Conservation (phyloP, 2,329 filamentous ascomycete species). For the Sphaerulina populicola region DNA sequence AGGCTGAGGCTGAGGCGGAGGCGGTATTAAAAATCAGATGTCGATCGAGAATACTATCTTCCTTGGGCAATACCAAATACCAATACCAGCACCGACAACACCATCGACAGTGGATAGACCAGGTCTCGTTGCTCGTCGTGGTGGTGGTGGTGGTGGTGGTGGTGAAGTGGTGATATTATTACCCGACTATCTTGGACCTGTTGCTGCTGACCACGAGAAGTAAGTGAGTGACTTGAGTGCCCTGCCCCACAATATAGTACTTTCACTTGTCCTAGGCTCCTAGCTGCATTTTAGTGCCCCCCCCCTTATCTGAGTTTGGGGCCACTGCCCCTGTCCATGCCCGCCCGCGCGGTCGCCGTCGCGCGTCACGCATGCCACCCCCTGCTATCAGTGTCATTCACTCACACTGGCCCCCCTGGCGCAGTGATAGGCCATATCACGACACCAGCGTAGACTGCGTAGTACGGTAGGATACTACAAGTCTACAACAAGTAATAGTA, state of each 20-base stretch:
- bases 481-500: too few species aligned
- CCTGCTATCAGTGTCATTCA: not conserved
- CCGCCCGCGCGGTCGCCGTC: not conserved
- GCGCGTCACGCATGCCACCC: not conserved
- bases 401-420: not conserved
- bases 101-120: not conserved
- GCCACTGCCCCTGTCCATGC: not conserved
- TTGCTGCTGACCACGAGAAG: conserved; percentile 9
- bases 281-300: too few species aligned
- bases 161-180: not conserved
- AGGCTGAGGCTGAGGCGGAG: too few species aligned
- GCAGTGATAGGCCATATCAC: not conserved
- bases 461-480: too few species aligned
- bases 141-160: too few species aligned
- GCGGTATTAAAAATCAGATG: too few species aligned
- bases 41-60: too few species aligned
- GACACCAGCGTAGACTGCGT: too few species aligned
- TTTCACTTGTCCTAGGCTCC: not conserved
- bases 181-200: conserved; percentile 6
- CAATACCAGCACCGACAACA: too few species aligned
- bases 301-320: conserved; percentile 14
- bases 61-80: too few species aligned
- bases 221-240: too few species aligned
- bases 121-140: too few species aligned
- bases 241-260: not conserved